These are phyloP conservation scores for Yamadazyma triangularis DNA, from an alignment of 1,139 yeast genomes.

Conservation along the genomic window DNA sequence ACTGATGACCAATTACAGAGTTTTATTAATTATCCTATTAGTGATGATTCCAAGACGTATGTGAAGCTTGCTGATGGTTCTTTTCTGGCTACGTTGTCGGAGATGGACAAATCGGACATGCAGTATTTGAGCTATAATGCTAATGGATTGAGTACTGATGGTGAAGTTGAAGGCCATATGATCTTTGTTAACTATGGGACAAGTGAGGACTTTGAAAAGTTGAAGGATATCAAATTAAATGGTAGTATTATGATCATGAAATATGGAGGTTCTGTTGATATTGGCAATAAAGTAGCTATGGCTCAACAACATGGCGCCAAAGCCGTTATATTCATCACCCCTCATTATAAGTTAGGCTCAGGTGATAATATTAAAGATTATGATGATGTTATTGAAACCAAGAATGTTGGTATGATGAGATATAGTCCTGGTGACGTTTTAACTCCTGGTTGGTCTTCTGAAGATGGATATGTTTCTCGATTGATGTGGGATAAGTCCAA, in stretches of 20 bases:
- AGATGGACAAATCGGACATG: slow-evolving; percentile 28
- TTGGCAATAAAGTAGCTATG: slow-evolving; percentile 30
- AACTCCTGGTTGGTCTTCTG: slow-evolving; percentile 72
- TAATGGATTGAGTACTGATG: slow-evolving; percentile 46
- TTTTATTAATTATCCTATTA: slow-evolving; percentile 53
- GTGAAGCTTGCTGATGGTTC: slow-evolving; percentile 32
- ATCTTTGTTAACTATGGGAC: slow-evolving; percentile 60
- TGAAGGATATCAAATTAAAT: slow-evolving; percentile 34
- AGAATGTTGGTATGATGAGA: slow-evolving; percentile 63
- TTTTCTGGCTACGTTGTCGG: slow-evolving; percentile 35
- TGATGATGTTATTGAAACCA: slow-evolving; percentile 53
- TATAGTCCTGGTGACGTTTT: slow-evolving; percentile 74
- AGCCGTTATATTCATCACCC: slow-evolving; percentile 36
- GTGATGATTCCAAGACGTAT: slow-evolving; percentile 20
- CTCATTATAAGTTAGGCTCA: slow-evolving; percentile 17
- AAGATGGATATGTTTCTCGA: slow-evolving; percentile 33
- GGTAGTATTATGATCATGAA: slow-evolving; percentile 55
- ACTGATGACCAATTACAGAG: slow-evolving; percentile 49
- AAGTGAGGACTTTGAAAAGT: slow-evolving; percentile 46
- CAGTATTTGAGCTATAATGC: slow-evolving; percentile 60
- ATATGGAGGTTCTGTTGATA: slow-evolving; percentile 49
- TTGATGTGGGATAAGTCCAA: slow-evolving; percentile 45
- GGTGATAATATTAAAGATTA: slow-evolving; percentile 32
- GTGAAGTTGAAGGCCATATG: slow-evolving; percentile 52
- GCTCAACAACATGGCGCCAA: slow-evolving; percentile 29